A percentile compares a stretch with the other conserved stretches of the same genome.
Conservation (phyloP, 73 alveolate genomes). For the Paramecium bursaria region DNA sequence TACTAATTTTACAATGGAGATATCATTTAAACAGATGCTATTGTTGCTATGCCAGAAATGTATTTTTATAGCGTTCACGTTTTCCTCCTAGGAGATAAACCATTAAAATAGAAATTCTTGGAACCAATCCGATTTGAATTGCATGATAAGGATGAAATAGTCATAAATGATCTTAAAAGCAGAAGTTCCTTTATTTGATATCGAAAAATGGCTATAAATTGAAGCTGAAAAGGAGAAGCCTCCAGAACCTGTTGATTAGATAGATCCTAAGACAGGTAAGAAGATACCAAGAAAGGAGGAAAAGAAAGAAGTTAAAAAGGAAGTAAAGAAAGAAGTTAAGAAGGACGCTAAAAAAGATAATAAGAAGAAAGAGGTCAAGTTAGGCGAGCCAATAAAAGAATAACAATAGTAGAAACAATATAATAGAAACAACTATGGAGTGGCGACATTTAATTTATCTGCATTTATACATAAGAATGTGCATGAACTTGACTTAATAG, state of each 20-base stretch:
- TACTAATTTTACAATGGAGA: constrained; percentile 65
- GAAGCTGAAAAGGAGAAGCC: constrained; percentile 66
- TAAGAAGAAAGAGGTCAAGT: constrained; percentile 66
- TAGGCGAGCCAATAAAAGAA: constrained; percentile 65
- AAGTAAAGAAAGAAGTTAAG: constrained; percentile 67
- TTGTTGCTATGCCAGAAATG: constrained; percentile 49
- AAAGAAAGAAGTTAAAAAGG: constrained; percentile 49
- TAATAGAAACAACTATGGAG: constrained; percentile 68
- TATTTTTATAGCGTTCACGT: constrained; percentile 60
- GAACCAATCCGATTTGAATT: constrained; percentile 36
- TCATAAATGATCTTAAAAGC: constrained; percentile 53
- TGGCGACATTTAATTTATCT: constrained; percentile 47
- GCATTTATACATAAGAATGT: constrained; percentile 53
- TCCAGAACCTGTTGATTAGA: constrained; percentile 46
- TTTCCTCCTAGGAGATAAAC: constrained; percentile 56
- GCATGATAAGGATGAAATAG: constrained; percentile 69
- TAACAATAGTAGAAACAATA: constrained; percentile 37
- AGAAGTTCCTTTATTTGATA: constrained; percentile 64
- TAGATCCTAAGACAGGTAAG: constrained; percentile 67
- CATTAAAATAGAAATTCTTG: neutral
- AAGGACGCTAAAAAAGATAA: constrained; percentile 69
- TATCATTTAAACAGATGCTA: constrained; percentile 43
- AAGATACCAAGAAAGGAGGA: constrained; percentile 56
- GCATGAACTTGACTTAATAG: constrained; percentile 49
- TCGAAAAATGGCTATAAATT: constrained; percentile 59